Evolutionary conservation across 768 basidiomycete species (phyloP), one percentile per base, ranked within the genome.

Genomic region (Solioccasus polychromus): DNA sequence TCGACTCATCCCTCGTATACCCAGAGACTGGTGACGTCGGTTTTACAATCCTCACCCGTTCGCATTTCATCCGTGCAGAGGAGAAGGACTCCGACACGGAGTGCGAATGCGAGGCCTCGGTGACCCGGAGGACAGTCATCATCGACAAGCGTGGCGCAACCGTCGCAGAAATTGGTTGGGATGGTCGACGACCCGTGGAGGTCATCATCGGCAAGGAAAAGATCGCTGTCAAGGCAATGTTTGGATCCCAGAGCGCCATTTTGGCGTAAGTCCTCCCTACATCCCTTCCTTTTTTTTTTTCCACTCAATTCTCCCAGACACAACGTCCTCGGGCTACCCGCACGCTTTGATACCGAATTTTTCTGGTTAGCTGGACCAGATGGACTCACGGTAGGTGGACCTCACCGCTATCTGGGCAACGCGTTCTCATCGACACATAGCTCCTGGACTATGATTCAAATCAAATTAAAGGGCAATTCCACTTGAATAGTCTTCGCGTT

Each of bases 301-400:
- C 30, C 5, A 31, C 11, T 5, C 11, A 5, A 8, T 31, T 15
- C 14, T 23, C 23, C 26, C 40, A 82, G 80, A 60, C 74, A 73
- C n/a, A 80, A 82, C 54, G 64, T 76, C 23, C 74, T 83, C n/a
- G 72, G 72, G 18, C 70, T 83, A 38, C 79, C 79, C 17, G 79
- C 79, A 8, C 75, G 80, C n/a, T 82, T 82, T 49, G 78, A 82
- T 49, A 72, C 79, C 2, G 76, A 80, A 52, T 78, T 72, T 48
- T 67, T 80, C 29, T 83, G 81, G 81, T 72, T 72, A 35, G 80
- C 78, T 11, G 77, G 76, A n/a, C 63, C 74, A 0, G 67, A 77
- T 43, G 74, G 75, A 20, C 65, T 83, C 9, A 73, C 69, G 18
- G 79, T 82, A 59, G 34, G 74, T 59, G n/a, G 32, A 39, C 38